phyloP scores from a whole-genome alignment of 225 moss, liverwort and hornwort species.

The Pseudisothecium myosuroides region DNA sequence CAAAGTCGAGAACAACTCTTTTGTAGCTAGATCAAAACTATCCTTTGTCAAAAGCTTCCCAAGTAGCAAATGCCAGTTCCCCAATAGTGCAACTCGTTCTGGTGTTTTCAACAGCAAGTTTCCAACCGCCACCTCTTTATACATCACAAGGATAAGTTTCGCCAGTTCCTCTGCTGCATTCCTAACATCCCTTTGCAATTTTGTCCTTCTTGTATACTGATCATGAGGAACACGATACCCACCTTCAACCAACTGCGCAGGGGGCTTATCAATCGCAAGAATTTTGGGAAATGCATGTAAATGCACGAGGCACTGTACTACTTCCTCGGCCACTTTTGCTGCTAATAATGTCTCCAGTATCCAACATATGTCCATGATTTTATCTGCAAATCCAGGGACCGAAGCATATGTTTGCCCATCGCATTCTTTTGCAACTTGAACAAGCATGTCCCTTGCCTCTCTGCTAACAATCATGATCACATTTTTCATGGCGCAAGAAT shows the following conservation, averaged over 20 bases:
- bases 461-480: background rate
- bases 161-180: background rate
- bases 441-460: background rate
- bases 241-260: background rate
- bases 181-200: background rate
- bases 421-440: background rate
- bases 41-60: background rate
- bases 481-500: background rate
- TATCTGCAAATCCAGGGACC: background rate
- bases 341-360: background rate
- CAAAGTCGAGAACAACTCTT: background rate
- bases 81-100: background rate
- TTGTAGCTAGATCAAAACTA: background rate
- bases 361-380: background rate
- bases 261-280: background rate
- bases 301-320: background rate
- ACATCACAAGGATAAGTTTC: background rate
- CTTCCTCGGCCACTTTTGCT: background rate
- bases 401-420: background rate
- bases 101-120: background rate
- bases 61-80: background rate
- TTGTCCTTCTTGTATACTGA: background rate
- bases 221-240: too few species aligned
- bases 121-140: background rate
- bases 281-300: background rate